Evolutionary conservation across 228 moss, liverwort and hornwort species (phyloP), one percentile per base, ranked within the genome.

Genomic region (Sphagnum magellanicum): DNA sequence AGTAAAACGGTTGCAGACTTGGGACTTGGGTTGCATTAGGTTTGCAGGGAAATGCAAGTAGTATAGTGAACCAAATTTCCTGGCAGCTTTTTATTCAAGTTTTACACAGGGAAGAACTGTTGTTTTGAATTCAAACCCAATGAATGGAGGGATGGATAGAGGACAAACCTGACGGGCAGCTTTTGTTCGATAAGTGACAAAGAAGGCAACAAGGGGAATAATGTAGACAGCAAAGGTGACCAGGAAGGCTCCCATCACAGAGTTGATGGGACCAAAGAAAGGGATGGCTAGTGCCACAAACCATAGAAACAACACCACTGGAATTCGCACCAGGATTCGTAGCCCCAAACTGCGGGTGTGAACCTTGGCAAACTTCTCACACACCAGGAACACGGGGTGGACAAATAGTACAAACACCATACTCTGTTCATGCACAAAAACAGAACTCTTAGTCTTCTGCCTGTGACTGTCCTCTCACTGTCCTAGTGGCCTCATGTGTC

Each of bases 211-310:
- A 9, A 74, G 70, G 16, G 93, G 93, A 50, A 90, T 85, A 8
- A 81, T 80, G 72, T 90, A 90, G 68, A 83, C 87, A 0, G 73
- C 64, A 4, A 79, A 16, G 0, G 88, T 68, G 50, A 93, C 83
- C 16, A 93, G 60, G 14, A 93, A 50, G 0, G 90, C 88, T 0
- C 90, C 92, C 82, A 93, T 79, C 4, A 88, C 81, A 0, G 88
- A 84, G 16, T 92, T 92, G 75, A 89, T 85, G 52, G 87, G 89
- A 9, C 89, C 92, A 11, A 89, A 92, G 79, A 92, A 93, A 0
- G 90, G 93, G 5, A 93, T 71, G 4, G 88, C 87, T 5, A 90
- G 72, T 0, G 93, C 90, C 47, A 90, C 15, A 57, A 90, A 79
- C 90, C 88, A 90, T 51, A 88, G 65, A 0, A 68, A 12, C 6